phyloP scores from a whole-genome alignment of 768 basidiomycete genomes.

The Lentinula sp. region DNA sequence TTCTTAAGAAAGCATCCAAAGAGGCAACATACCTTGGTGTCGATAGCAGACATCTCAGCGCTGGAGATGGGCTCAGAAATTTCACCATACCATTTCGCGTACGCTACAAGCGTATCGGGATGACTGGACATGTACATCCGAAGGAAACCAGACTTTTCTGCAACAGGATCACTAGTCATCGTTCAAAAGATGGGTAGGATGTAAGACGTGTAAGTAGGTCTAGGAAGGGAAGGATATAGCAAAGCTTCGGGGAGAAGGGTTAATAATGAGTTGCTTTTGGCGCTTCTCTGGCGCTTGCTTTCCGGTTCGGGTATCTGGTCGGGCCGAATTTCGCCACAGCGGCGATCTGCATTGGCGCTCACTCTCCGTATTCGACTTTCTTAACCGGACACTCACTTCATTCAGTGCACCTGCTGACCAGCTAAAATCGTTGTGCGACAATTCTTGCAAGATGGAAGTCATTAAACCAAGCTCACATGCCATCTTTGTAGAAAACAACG shows the following conservation, averaged over 20 bases:
- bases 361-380: too few species aligned
- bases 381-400: too few species aligned
- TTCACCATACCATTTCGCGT: conserved; percentile 72
- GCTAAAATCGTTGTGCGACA: not conserved
- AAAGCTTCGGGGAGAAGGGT: too few species aligned
- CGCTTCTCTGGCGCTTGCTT: too few species aligned
- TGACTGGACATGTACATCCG: conserved; percentile 84
- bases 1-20: not conserved
- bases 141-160: conserved; percentile 69
- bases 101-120: conserved; percentile 80
- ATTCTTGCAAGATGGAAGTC: too few species aligned
- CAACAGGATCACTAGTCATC: conserved; percentile 64
- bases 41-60: conserved; percentile 70
- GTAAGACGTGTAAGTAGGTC: too few species aligned
- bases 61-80: conserved; percentile 46
- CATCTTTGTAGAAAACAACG: too few species aligned
- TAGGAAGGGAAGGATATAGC: too few species aligned
- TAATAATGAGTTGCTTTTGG: too few species aligned
- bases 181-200: not conserved
- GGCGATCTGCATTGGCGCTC: too few species aligned
- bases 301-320: not conserved
- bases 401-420: not conserved
- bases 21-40: conserved; percentile 45
- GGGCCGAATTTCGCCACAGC: too few species aligned
- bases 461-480: too few species aligned